Evolutionary conservation across 164 flowering plant species (phyloP), one percentile per base, ranked within the genome.

Genomic region (Piper longum): DNA sequence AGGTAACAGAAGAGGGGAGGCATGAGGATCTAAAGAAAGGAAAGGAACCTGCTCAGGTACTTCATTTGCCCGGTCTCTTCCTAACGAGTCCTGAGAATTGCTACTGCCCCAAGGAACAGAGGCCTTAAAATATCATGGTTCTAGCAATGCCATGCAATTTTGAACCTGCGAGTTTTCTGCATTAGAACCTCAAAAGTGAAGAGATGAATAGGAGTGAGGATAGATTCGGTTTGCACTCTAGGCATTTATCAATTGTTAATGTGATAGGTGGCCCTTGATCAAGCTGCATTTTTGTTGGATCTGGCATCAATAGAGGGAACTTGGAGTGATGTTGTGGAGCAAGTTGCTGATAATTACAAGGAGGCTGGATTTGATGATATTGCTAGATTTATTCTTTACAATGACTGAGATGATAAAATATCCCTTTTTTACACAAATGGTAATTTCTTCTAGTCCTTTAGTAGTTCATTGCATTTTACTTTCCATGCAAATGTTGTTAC

Each of bases 231-330:
- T 55, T 56, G 16, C 17, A 16, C 17, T 2, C 17, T 56, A 2
- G 13, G 59, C 59, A 57, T 7, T 57, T 26, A 14, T 57, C 41
- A 14, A 57, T 41, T 63, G 61, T 8, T 59, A 59, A 41, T 8
- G 41, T 36, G 11, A 57, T 79, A 89, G 96, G 75, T 89, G 75
- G 84, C 83, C 40, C 67, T 92, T 79, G 98, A 92, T 63, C 85
- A 89, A 77, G 96, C 98, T 73, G 96, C 96, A 5, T 86, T 87
- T 77, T 77, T 89, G 72, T 71, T 92, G 83, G 96, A 92, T 73
- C 69, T 92, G 63, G 91, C 96, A 54, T 88, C 98, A 43, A 70
- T 88, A 5, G 91, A 89, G 55, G 96, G 98, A 67, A 81, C 78
- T 42, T 92, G 98, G 98, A 77, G 69, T 52, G 86, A 84, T 16